Percentiles rank a stretch among this genome's conserved stretches.
These are phyloP conservation scores for Rhypophila decipiens DNA, from an alignment of 495 filamentous ascomycete genomes.

Conservation along the genomic window DNA sequence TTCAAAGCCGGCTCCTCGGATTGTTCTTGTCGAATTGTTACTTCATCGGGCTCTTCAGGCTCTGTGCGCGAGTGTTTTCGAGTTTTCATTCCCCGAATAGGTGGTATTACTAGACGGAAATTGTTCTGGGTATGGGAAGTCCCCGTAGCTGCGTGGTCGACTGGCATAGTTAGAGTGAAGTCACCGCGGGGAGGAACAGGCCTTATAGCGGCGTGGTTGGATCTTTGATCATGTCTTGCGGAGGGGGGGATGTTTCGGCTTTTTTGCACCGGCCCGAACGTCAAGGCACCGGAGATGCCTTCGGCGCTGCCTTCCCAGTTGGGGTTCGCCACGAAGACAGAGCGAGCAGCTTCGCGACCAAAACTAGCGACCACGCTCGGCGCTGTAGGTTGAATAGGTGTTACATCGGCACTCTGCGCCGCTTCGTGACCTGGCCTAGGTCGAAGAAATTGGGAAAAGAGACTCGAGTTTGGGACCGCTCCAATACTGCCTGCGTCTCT, in stretches of 20 bases:
- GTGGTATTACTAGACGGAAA: constrained; percentile 9
- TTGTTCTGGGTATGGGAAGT: not conserved
- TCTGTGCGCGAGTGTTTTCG: constrained; percentile 6
- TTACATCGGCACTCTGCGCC: constrained; percentile 4
- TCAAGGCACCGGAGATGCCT: constrained; percentile 2
- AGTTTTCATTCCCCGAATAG: constrained; percentile 10
- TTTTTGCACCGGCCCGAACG: not conserved
- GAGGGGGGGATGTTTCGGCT: not conserved
- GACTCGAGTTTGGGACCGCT: not conserved
- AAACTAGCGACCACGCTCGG: constrained; percentile 4
- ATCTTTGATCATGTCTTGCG: constrained; percentile 5
- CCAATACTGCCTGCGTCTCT: not conserved
- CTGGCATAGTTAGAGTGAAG: constrained; percentile 1
- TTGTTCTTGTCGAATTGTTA: constrained; percentile 8
- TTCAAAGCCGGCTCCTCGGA: constrained; percentile 4
- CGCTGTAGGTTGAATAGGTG: constrained; percentile 7
- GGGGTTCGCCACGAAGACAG: constrained; percentile 8
- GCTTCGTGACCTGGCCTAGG: constrained; percentile 3
- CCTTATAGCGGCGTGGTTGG: constrained; percentile 4
- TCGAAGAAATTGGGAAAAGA: not conserved
- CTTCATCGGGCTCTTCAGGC: not conserved
- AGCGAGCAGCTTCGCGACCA: constrained; percentile 9
- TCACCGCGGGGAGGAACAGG: not conserved
- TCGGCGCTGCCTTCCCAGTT: constrained; percentile 5
- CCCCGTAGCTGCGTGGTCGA: constrained; percentile 2